phyloP scores from a whole-genome alignment of 352 stramenopile genomes.

The Phytopythium oedochilum region DNA sequence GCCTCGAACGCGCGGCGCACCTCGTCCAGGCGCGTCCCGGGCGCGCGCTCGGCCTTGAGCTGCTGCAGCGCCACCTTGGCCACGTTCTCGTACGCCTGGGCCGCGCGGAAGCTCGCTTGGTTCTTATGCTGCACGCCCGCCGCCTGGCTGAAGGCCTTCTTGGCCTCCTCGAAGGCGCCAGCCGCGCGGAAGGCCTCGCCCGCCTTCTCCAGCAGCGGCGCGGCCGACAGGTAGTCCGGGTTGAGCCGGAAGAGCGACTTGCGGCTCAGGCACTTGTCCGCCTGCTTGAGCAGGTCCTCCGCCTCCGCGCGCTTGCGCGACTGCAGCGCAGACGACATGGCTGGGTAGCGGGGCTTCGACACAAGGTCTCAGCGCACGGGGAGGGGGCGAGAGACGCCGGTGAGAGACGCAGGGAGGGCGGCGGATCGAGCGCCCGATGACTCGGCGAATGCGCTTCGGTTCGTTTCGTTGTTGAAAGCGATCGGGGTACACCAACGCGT shows the following conservation, averaged over 20 bases:
- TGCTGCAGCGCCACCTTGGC: constrained; percentile 70
- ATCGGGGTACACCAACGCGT: too few species aligned
- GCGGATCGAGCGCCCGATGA: too few species aligned
- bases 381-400: too few species aligned
- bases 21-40: constrained; percentile 31
- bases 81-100: constrained; percentile 71
- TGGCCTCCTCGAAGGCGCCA: constrained; percentile 56
- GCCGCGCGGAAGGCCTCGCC: constrained; percentile 64
- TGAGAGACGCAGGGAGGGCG: too few species aligned
- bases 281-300: constrained; percentile 39
- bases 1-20: constrained; percentile 55
- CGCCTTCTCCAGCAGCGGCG: constrained; percentile 67
- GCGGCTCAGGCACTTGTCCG: constrained; percentile 49
- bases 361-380: too few species aligned
- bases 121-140: constrained; percentile 69
- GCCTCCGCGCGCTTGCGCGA: constrained; percentile 49
- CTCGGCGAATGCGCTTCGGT: too few species aligned
- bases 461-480: too few species aligned
- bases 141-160: constrained; percentile 48
- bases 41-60: constrained; percentile 47
- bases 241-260: constrained; percentile 63
- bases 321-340: constrained; percentile 35
- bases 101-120: constrained; percentile 64
- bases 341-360: too few species aligned
- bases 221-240: constrained; percentile 66